phyloP scores from a whole-genome alignment of 1,139 yeast genomes.

The Arxiozyma heterogenica region DNA sequence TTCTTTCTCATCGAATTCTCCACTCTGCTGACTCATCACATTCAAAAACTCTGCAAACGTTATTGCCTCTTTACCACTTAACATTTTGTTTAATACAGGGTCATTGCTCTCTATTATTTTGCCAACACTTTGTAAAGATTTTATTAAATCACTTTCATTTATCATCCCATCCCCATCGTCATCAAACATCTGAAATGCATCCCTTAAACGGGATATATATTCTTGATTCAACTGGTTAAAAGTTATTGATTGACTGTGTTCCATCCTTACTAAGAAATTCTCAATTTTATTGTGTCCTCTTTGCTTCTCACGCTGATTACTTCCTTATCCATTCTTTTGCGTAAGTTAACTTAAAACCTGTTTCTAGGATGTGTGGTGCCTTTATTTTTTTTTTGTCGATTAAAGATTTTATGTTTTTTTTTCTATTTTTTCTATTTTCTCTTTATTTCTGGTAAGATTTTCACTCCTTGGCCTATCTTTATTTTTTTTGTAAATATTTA shows the following conservation, averaged over 20 bases:
- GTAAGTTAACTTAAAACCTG: too few relatives aligned
- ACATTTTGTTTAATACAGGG: slow-evolving; percentile 37
- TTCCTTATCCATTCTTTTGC: too few relatives aligned
- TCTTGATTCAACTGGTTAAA: slow-evolving; percentile 28
- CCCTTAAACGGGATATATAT: slow-evolving; percentile 38
- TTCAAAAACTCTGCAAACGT: slow-evolving; percentile 66
- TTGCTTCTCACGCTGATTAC: not conserved
- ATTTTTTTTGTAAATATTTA: not conserved
- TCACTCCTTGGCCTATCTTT: not conserved
- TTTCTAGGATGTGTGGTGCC: not conserved
- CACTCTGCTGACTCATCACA: slow-evolving; percentile 53
- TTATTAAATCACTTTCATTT: slow-evolving; percentile 48
- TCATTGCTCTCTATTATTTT: slow-evolving; percentile 35
- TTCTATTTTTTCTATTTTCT: too few relatives aligned
- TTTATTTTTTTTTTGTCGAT: too few relatives aligned
- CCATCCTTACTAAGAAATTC: slow-evolving; percentile 12
- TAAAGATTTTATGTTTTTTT: too few relatives aligned
- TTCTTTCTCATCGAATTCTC: slow-evolving; percentile 48
- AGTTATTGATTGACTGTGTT: slow-evolving; percentile 22
- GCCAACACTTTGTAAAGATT: slow-evolving; percentile 47
- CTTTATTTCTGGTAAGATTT: too few relatives aligned
- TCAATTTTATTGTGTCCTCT: not conserved
- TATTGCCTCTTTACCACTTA: slow-evolving; percentile 37
- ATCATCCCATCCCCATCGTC: slow-evolving; percentile 73
- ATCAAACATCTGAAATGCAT: slow-evolving; percentile 60